Conservation (phyloP, 2,329 filamentous ascomycete species). For the Venturia nashicola region DNA sequence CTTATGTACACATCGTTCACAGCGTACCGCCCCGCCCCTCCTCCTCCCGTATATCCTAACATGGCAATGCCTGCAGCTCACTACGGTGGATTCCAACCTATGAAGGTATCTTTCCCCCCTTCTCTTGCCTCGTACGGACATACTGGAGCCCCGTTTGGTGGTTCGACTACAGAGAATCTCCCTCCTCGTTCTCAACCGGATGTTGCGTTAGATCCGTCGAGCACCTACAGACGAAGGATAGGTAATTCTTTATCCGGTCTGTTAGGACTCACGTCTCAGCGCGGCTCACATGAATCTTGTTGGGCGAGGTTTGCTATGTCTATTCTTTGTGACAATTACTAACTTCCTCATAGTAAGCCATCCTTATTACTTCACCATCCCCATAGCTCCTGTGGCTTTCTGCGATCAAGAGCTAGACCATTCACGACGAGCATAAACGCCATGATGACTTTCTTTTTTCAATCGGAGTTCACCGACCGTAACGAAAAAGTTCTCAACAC, state of each 20-base stretch:
- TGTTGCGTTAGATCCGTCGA: neutral
- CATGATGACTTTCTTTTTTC: neutral
- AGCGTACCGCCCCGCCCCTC: constrained; percentile 76
- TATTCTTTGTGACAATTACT: neutral
- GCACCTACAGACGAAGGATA: neutral
- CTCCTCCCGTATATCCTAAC: constrained; percentile 58
- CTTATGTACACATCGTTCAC: neutral
- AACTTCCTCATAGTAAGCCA: constrained; percentile 4
- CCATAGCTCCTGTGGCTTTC: neutral
- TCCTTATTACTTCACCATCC: neutral
- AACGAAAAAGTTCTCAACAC: neutral
- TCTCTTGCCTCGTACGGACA: neutral
- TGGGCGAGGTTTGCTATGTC: neutral
- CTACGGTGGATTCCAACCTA: constrained; percentile 53
- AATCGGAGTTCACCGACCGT: constrained; percentile 6
- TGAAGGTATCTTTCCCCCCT: constrained; percentile 40
- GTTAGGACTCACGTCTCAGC: neutral
- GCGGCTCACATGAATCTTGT: neutral
- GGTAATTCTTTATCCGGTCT: neutral
- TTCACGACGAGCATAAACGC: neutral
- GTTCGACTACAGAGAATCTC: neutral
- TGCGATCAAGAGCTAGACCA: neutral
- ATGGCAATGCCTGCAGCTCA: constrained; percentile 56
- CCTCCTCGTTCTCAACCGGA: neutral
- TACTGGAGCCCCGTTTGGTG: neutral